Conservation (phyloP, 495 filamentous ascomycete species). For the Annulohypoxylon maeteangense region DNA sequence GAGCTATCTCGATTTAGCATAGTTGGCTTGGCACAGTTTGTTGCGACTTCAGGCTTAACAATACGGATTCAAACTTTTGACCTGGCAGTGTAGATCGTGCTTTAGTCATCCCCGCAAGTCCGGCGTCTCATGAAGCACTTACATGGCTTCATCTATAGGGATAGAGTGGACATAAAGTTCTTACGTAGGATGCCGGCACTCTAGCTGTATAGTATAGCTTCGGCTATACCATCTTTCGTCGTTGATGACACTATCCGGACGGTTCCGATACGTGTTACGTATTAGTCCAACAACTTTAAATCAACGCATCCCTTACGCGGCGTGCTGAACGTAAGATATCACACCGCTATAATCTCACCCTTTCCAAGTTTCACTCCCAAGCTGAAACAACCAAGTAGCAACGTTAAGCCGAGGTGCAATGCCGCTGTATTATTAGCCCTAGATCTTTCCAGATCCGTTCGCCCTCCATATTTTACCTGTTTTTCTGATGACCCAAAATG, state of each 20-base stretch:
- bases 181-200: neutral
- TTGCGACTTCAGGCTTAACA: too few species aligned
- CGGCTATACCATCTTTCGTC: neutral
- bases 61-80: too few species aligned
- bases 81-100: too few species aligned
- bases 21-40: too few species aligned
- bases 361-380: neutral
- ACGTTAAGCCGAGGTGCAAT: conserved; percentile 9
- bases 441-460: conserved; percentile 3
- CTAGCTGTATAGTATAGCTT: neutral
- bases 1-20: too few species aligned
- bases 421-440: conserved; percentile 16
- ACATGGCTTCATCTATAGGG: neutral
- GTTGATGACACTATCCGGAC: neutral
- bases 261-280: neutral
- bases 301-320: too few species aligned
- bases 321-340: neutral
- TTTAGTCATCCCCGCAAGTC: too few species aligned
- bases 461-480: neutral
- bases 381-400: neutral
- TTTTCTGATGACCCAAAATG: neutral
- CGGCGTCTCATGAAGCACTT: too few species aligned
- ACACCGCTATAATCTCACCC: neutral
- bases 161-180: neutral
- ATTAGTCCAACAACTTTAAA: neutral